Percentiles rank a stretch among this genome's conserved stretches.
These are phyloP conservation scores for Wickerhamomyces tratensis DNA, from an alignment of 805 yeast genomes.

Conservation along the genomic window DNA sequence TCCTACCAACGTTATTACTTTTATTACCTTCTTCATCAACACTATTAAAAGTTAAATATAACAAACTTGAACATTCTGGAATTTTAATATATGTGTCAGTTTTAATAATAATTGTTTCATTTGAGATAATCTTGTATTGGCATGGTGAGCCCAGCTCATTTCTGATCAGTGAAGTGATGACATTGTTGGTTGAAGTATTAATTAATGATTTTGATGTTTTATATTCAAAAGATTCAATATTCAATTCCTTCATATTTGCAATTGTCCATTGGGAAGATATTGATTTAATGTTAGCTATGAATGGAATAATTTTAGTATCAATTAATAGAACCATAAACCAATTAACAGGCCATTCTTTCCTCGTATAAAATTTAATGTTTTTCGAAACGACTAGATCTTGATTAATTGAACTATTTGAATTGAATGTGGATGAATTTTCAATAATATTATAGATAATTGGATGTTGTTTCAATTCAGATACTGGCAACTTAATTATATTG, in stretches of 20 bases:
- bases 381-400: background rate
- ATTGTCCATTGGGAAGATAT: constrained; percentile 15
- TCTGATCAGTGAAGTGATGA: constrained; percentile 4
- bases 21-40: background rate
- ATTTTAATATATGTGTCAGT: constrained; percentile 27
- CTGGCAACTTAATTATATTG: constrained; percentile 39
- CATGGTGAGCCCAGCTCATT: constrained; percentile 5
- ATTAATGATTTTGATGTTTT: constrained; percentile 11
- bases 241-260: constrained; percentile 2
- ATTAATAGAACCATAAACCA: constrained; percentile 29
- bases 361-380: constrained; percentile 28
- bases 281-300: constrained; percentile 22
- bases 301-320: constrained; percentile 20
- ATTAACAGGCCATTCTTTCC: constrained; percentile 25
- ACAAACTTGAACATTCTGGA: constrained; percentile 24
- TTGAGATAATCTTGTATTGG: constrained; percentile 2
- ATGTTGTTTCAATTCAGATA: constrained; percentile 32
- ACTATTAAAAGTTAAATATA: constrained; percentile 16
- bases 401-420: too few relatives aligned
- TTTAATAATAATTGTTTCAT: constrained; percentile 19
- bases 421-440: background rate
- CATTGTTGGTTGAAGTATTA: background rate
- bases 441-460: constrained; percentile 1
- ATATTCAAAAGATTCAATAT: constrained; percentile 14
- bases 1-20: too few relatives aligned